Evolutionary conservation across 176 grass and related monocot genomes (phyloP).

Genomic region (Hsuehochloa calcarea): DNA sequence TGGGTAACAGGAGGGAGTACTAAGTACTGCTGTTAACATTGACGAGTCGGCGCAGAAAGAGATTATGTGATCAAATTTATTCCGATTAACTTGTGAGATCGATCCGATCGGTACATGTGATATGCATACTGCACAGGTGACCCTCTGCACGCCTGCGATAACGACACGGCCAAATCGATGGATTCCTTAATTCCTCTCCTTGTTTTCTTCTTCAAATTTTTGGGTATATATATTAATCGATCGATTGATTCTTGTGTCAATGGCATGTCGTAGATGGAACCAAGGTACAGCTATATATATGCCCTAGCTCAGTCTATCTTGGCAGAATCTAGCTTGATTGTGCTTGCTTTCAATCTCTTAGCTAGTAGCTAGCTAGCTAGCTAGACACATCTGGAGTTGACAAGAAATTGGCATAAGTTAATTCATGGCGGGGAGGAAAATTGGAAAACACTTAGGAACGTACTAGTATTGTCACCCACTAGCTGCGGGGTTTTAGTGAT

Average conservation of each 20-base stretch:
- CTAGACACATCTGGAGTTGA: conserved; percentile 27
- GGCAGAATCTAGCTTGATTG: conserved; percentile 21
- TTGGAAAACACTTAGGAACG: not conserved
- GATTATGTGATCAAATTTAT: conserved; percentile 1
- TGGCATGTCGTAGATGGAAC: not conserved
- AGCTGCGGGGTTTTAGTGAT: too few relatives aligned
- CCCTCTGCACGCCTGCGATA: not conserved
- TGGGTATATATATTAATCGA: not conserved
- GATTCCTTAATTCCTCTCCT: not conserved
- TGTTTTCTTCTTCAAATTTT: not conserved
- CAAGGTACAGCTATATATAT: conserved; percentile 5
- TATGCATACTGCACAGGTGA: conserved; percentile 18
- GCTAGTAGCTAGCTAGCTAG: not conserved
- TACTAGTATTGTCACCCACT: too few relatives aligned
- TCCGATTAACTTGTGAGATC: not conserved
- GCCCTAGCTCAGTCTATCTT: not conserved
- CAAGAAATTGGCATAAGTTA: not conserved
- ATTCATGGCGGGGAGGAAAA: not conserved
- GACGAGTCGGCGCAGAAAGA: not conserved
- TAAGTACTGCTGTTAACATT: not conserved
- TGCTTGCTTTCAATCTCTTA: conserved; percentile 16
- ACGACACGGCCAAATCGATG: conserved; percentile 2
- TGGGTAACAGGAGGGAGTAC: not conserved
- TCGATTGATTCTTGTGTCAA: conserved; percentile 3
- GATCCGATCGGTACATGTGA: conserved; percentile 7